These are phyloP conservation scores for Fomitopsis palustris DNA, from an alignment of 1,284 basidiomycete species.

Conservation along the genomic window DNA sequence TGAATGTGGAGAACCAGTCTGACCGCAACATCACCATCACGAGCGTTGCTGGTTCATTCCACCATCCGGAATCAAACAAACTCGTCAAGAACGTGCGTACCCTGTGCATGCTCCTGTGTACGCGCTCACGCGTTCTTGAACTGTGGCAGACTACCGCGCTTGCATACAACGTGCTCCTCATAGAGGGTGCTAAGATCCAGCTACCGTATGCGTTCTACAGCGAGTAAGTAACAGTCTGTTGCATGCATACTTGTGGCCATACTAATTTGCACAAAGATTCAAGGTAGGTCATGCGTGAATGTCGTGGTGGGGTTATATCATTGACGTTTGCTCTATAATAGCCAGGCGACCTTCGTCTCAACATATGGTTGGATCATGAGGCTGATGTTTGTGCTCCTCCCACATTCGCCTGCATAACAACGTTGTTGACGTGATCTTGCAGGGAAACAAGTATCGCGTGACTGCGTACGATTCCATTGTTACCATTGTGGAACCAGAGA, in stretches of 20 bases:
- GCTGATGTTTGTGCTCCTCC: constrained; percentile 47
- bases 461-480: constrained; percentile 79
- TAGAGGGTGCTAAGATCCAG: constrained; percentile 63
- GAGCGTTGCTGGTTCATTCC: constrained; percentile 69
- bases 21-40: constrained; percentile 74
- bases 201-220: constrained; percentile 78
- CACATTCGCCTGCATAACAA: constrained; percentile 3
- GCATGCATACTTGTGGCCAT: constrained; percentile 6
- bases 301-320: too few species aligned
- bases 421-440: constrained; percentile 1
- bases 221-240: constrained; percentile 58
- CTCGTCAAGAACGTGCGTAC: constrained; percentile 67
- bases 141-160: constrained; percentile 66
- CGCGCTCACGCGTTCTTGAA: constrained; percentile 4
- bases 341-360: constrained; percentile 78
- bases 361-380: constrained; percentile 74
- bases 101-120: neutral
- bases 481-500: constrained; percentile 78
- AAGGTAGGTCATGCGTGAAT: neutral
- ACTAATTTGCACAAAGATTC: neutral
- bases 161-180: constrained; percentile 57
- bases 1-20: constrained; percentile 76
- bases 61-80: constrained; percentile 61
- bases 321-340: constrained; percentile 24
- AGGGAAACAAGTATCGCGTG: constrained; percentile 59